Base-by-base conservation (phyloP, 176 grass and related monocot species). In the Ensete glaucum region DNA sequence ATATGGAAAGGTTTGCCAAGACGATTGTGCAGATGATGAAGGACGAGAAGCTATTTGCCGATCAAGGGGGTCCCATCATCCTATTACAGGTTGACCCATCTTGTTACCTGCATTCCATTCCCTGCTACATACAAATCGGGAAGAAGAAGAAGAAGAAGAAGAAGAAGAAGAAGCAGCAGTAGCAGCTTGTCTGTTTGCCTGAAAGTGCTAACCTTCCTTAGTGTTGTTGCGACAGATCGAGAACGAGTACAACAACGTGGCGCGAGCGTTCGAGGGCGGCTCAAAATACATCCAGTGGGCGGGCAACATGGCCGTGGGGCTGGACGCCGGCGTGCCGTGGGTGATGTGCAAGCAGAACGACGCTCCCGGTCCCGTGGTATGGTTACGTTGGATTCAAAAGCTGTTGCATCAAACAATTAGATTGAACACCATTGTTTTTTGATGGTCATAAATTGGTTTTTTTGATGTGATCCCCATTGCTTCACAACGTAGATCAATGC, bases 1-100 rank as follows among this genome's bases (percentile, higher is more conserved):
- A 85, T 78, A 92, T 96, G 93, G 70, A 86, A 79, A 83, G 75
- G 53, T 96, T 86, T 81, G 85, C 88, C 24, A 85, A 58, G 22
- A 71, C 80, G 22, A 58, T 96, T 13, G 82, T 96, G 62, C 66
- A 81, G 25, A 90, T 75, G 76, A 77, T 96, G 79, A 92, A 88
- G 87, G 85, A 90, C 15, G 89, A 85, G 77, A 92, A 90, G 24
- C 83, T 96, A 48, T 96, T 90, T 72, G 85, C 85, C 8, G 76
- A 85, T 68, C 93, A 96, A 72, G 93, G 93, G 81, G 93, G 93
- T 48, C 93, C 93, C 23, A 90, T 96, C 53, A 88, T 96, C 66
- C 84, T 96, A 34, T 50, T 90, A 25, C 93, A 96, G 93, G 92
- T 92, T 54, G 1, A 79, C 13, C 50, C 17, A 50, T 64, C 3